Percentiles rank a stretch among this genome's conserved stretches.
Evolutionary conservation across 208 protist species (phyloP).

Genomic region (Leishmania major): DNA sequence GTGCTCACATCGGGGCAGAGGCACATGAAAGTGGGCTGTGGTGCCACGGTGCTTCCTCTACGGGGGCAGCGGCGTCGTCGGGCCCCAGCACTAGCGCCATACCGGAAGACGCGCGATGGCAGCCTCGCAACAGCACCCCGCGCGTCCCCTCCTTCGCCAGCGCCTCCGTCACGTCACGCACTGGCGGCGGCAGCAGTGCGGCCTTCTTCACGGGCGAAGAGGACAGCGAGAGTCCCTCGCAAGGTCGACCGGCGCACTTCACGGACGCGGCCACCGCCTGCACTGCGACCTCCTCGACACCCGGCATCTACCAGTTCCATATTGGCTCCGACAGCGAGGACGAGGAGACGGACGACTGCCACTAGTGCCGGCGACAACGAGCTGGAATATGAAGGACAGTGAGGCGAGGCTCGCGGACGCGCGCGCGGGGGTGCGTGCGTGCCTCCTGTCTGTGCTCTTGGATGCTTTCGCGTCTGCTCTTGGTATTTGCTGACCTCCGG

Average conservation of each 20-base stretch:
- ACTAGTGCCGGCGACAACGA: not conserved
- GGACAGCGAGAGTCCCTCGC: not conserved
- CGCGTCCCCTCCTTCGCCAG: not conserved
- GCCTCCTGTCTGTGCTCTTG: not conserved
- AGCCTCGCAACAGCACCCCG: not conserved
- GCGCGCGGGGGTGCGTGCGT: not conserved
- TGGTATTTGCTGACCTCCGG: not conserved
- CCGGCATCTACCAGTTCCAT: conserved; percentile 27
- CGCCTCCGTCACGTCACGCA: conserved; percentile 2
- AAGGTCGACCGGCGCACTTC: not conserved
- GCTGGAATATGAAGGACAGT: not conserved
- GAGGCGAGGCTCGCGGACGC: not conserved
- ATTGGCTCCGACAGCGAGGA: conserved; percentile 29
- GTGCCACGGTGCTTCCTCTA: not conserved
- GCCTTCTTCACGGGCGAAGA: not conserved
- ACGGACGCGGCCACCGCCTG: not conserved
- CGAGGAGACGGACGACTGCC: not conserved
- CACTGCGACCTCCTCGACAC: not conserved
- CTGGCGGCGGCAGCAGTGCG: not conserved
- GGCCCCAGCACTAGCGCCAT: not conserved
- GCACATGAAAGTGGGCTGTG: not conserved
- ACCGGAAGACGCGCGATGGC: not conserved
- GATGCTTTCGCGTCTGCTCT: not conserved
- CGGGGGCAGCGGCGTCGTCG: not conserved
- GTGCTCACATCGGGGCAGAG: not conserved